phyloP scores from a whole-genome alignment of 2,329 filamentous ascomycete species.

The Fusarium agapanthi region DNA sequence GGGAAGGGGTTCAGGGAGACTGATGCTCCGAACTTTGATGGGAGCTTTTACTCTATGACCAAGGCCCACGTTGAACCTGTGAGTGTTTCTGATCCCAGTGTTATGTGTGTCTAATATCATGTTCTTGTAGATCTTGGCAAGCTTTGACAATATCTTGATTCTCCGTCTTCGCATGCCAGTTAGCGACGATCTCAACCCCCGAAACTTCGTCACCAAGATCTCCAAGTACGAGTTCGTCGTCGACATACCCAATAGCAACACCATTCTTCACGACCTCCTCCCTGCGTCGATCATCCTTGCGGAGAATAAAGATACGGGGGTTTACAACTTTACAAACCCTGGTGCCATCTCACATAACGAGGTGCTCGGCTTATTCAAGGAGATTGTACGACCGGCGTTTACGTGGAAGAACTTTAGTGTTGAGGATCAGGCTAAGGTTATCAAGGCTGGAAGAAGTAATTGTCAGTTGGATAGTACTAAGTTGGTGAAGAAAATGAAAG shows the following conservation, averaged over 20 bases:
- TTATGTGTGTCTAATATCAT: not conserved
- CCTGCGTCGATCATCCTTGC: constrained; percentile 68
- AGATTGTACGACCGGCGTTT: constrained; percentile 68
- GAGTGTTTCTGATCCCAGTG: too few species aligned
- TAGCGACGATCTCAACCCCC: constrained; percentile 70
- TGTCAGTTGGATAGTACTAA: constrained; percentile 71
- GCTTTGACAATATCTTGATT: constrained; percentile 69
- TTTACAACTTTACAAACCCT: constrained; percentile 77
- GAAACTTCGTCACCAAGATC: constrained; percentile 77
- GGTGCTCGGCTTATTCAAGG: constrained; percentile 68
- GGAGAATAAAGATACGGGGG: constrained; percentile 67
- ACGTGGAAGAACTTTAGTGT: constrained; percentile 73
- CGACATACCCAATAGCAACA: constrained; percentile 74
- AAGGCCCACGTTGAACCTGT: constrained; percentile 61
- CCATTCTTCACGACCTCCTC: constrained; percentile 70
- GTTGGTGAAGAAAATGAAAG: constrained; percentile 65
- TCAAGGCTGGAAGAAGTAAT: constrained; percentile 71
- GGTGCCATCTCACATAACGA: constrained; percentile 77
- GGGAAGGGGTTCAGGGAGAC: constrained; percentile 69
- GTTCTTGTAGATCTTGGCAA: constrained; percentile 67
- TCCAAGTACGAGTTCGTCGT: constrained; percentile 71
- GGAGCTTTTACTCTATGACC: constrained; percentile 69
- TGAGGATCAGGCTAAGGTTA: constrained; percentile 72
- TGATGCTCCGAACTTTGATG: constrained; percentile 70
- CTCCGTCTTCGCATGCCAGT: constrained; percentile 76